Evolutionary conservation across 2,329 filamentous ascomycete genomes (phyloP).

Genomic region (Aspergillus awamori): DNA sequence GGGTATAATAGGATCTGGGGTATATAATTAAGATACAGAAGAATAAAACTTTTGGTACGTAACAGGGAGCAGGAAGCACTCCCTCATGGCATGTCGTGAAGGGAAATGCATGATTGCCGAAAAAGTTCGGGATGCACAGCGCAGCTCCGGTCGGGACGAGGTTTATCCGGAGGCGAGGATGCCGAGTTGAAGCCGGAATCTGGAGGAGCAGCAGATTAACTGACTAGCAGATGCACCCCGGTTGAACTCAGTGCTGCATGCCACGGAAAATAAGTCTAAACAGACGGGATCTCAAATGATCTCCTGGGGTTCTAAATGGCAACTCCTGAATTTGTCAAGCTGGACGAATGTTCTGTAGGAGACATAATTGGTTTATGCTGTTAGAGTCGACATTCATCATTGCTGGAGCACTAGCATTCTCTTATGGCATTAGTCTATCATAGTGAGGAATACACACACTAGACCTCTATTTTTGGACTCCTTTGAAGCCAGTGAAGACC

Average conservation of each 20-base stretch:
- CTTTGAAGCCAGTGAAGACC: too few species aligned
- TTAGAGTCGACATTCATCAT: too few species aligned
- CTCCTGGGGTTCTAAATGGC: not conserved
- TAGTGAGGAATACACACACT: too few species aligned
- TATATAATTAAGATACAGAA: not conserved
- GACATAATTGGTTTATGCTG: too few species aligned
- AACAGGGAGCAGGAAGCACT: not conserved
- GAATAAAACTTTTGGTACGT: not conserved
- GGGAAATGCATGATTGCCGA: not conserved
- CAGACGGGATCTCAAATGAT: not conserved
- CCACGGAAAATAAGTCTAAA: not conserved
- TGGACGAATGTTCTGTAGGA: too few species aligned
- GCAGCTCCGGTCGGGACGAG: conserved; percentile 13
- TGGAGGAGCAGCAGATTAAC: not conserved
- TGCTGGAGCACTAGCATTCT: too few species aligned
- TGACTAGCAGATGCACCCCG: not conserved
- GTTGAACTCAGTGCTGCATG: not conserved
- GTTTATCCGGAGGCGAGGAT: conserved; percentile 12
- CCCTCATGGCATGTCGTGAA: conserved; percentile 1
- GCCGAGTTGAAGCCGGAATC: not conserved
- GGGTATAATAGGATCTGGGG: not conserved
- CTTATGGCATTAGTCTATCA: too few species aligned
- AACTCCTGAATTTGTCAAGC: not conserved
- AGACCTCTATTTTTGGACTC: too few species aligned
- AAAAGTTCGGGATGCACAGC: conserved; percentile 14